Evolutionary conservation across 2,329 filamentous ascomycete genomes (phyloP), one percentile per base, ranked within the genome.

Genomic region (Xylariaceae sp.): DNA sequence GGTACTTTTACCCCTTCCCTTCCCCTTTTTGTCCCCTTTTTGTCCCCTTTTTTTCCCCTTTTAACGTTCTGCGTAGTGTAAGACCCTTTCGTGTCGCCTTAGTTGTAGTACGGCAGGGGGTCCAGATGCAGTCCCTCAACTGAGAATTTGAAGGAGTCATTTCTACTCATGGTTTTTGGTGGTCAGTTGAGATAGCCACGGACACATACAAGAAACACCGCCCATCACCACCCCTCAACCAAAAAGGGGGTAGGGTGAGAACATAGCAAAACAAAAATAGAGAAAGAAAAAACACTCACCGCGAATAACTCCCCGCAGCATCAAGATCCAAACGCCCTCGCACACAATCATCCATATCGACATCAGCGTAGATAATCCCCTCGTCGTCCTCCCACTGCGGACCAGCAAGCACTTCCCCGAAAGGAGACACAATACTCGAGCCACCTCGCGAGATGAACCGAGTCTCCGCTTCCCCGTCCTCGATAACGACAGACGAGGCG

Each of bases 321-420:
- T 96, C 92, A 44, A 96, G 69, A 68, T 96, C 91, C 60, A 96
- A 69, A 49, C 89, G 76, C 0, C 91, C 92, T 9, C 89, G 78
- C 61, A 91, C 81, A 63, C 92, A 96, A 61, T 96, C 90, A 45
- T 95, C 88, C 64, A 96, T 86, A 65, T 96, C 90, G 3, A 92
- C 85, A 59, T 94, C 88, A 0, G 82, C 78, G 32, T 81, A 80
- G 48, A 91, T 72, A 29, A 96, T 69, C 0, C 83, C 80, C 3
- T 82, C 77, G 51, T 86, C 71, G 56, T 92, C 85, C 55, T 95
- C 88, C 91, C 91, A 96, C 54, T 94, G 75, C 0, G 92, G 92
- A 0, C 88, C 90, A 1, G 83, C 83, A 1, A 96, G 71, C 0
- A 92, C 83, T n/a, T 92, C 81, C 0, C 92, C 92, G 40, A 87